phyloP scores from a whole-genome alignment of 2,329 filamentous ascomycete species.

The Ceratocystis harringtonii region DNA sequence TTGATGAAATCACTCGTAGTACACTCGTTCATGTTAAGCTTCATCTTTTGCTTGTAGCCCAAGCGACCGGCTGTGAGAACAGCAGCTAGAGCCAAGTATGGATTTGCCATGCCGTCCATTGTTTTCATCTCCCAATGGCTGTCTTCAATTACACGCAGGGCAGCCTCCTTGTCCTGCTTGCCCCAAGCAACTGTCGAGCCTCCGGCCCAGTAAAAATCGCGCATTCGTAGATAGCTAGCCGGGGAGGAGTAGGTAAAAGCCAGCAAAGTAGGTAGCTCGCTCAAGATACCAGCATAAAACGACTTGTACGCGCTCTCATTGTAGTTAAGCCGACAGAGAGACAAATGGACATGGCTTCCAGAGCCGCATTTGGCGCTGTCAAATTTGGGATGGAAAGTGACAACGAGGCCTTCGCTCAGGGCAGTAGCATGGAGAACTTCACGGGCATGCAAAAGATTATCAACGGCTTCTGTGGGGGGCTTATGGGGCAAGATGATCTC shows the following conservation, averaged over 20 bases:
- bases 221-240: slow-evolving; percentile 52
- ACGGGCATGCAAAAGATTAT: slow-evolving; percentile 54
- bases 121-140: slow-evolving; percentile 67
- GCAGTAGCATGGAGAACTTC: slow-evolving; percentile 54
- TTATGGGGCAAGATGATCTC: slow-evolving; percentile 56
- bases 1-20: slow-evolving; percentile 34
- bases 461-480: slow-evolving; percentile 51
- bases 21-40: slow-evolving; percentile 39
- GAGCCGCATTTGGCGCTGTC: slow-evolving; percentile 43
- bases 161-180: slow-evolving; percentile 62
- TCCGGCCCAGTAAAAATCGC: slow-evolving; percentile 61
- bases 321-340: slow-evolving; percentile 28
- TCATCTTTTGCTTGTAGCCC: slow-evolving; percentile 8
- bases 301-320: slow-evolving; percentile 21
- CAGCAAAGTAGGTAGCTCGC: slow-evolving; percentile 48
- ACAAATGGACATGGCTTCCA: slow-evolving; percentile 56
- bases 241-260: slow-evolving; percentile 54
- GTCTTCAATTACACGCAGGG: slow-evolving; percentile 49
- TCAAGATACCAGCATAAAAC: slow-evolving; percentile 60
- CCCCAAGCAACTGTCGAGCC: slow-evolving; percentile 69
- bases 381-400: slow-evolving; percentile 62
- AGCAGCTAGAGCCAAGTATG: slow-evolving; percentile 44
- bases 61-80: slow-evolving; percentile 24
- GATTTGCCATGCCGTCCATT: slow-evolving; percentile 66
- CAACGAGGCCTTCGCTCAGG: slow-evolving; percentile 44